A percentile compares a stretch with the other conserved stretches of the same genome.
Evolutionary conservation across 2,329 filamentous ascomycete genomes (phyloP).

Genomic region (Pseudogymnoascus sp.): DNA sequence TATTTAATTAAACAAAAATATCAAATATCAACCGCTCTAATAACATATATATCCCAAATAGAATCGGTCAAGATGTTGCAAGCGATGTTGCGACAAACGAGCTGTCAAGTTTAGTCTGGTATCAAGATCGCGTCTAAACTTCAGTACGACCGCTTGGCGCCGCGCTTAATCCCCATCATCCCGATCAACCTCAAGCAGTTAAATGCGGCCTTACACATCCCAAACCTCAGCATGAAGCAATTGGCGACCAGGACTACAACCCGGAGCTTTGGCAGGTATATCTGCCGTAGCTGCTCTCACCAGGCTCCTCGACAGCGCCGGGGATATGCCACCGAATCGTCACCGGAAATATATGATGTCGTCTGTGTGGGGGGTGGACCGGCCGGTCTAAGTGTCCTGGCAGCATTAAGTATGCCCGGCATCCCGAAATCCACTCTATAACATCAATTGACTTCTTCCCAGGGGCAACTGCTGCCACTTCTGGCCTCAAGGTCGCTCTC

Average conservation of each 20-base stretch:
- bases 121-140: conserved; percentile 1
- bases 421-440: not conserved
- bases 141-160: not conserved
- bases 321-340: conserved; percentile 18
- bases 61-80: not conserved
- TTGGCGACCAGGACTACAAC: conserved; percentile 3
- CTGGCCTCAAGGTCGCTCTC: conserved; percentile 73
- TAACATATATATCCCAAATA: not conserved
- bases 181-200: not conserved
- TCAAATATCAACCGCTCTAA: not conserved
- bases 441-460: conserved; percentile 4
- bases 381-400: conserved; percentile 70
- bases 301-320: conserved; percentile 20
- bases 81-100: not conserved
- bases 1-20: not conserved
- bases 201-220: not conserved
- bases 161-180: not conserved
- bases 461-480: conserved; percentile 70
- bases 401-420: conserved; percentile 59
- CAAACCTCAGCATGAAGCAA: conserved; percentile 1
- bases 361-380: conserved; percentile 30
- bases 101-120: not conserved
- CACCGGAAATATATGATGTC: conserved; percentile 27
- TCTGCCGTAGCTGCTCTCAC: conserved; percentile 22
- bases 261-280: conserved; percentile 16